Percentiles rank a stretch among this genome's conserved stretches.
phyloP scores from a whole-genome alignment of 2,329 filamentous ascomycete genomes.

The Ceratocystis cacaofunesta region DNA sequence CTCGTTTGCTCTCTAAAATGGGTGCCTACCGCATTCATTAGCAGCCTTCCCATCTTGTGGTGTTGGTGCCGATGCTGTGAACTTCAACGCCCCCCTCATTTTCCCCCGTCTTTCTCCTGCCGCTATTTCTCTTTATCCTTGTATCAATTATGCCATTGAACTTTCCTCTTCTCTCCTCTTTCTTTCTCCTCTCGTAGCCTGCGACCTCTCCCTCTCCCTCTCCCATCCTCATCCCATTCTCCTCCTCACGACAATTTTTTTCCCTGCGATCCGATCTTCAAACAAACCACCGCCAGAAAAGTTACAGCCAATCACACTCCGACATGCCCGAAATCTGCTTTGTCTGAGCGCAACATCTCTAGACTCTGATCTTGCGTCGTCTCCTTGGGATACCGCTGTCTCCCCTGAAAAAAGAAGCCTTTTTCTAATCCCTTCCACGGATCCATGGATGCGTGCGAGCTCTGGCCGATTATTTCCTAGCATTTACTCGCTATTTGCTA shows the following conservation, averaged over 20 bases:
- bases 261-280: background rate
- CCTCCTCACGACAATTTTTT: too few relatives aligned
- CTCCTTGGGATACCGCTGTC: background rate
- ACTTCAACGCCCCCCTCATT: background rate
- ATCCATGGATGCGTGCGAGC: background rate
- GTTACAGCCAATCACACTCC: background rate
- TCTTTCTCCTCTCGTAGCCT: background rate
- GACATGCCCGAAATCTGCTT: background rate
- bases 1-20: background rate
- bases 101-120: background rate
- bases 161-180: background rate
- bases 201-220: background rate
- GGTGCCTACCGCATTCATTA: background rate
- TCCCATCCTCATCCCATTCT: background rate
- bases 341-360: background rate
- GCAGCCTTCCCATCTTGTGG: background rate
- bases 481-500: background rate
- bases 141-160: background rate
- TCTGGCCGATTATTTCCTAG: background rate
- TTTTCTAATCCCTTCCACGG: background rate
- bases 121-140: background rate
- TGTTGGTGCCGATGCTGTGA: background rate
- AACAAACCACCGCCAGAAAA: background rate
- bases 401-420: conserved; percentile 5
- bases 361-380: background rate